Percentiles rank a stretch among this genome's conserved stretches.
Evolutionary conservation across 2,329 filamentous ascomycete species (phyloP).

Genomic region (Dryadomyces sulphureus): DNA sequence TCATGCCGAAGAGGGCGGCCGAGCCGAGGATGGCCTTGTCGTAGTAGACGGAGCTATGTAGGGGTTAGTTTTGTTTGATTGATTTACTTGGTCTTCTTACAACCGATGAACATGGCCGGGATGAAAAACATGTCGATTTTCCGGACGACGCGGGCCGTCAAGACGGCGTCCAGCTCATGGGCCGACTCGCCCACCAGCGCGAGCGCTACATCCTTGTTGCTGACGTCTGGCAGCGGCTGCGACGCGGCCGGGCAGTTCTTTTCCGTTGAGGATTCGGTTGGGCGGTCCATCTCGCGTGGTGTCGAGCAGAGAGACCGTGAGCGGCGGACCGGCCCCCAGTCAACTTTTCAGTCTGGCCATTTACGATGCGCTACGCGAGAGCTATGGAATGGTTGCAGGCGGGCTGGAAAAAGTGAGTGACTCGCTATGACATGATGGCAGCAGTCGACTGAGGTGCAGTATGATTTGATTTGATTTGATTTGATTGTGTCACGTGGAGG

Average conservation of each 20-base stretch:
- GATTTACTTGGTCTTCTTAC: constrained; percentile 10
- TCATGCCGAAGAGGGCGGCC: constrained; percentile 61
- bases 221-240: background rate
- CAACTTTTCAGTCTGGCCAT: no score
- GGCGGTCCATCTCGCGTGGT: no score
- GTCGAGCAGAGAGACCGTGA: no score
- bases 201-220: background rate
- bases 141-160: constrained; percentile 31
- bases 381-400: no score
- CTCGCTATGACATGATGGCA: no score
- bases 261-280: no score
- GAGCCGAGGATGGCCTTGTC: constrained; percentile 63
- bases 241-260: background rate
- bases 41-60: constrained; percentile 54
- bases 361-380: no score
- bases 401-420: no score
- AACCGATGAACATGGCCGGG: constrained; percentile 38
- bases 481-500: no score
- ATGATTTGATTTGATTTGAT: no score
- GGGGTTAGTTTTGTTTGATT: background rate
- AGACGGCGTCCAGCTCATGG: constrained; percentile 31
- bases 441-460: no score
- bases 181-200: constrained; percentile 39
- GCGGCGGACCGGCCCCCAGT: no score
- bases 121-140: constrained; percentile 44